These are phyloP conservation scores for Apophysomyces sp. DNA, from an alignment of 371 early-diverging fungal genomes.

Conservation along the genomic window DNA sequence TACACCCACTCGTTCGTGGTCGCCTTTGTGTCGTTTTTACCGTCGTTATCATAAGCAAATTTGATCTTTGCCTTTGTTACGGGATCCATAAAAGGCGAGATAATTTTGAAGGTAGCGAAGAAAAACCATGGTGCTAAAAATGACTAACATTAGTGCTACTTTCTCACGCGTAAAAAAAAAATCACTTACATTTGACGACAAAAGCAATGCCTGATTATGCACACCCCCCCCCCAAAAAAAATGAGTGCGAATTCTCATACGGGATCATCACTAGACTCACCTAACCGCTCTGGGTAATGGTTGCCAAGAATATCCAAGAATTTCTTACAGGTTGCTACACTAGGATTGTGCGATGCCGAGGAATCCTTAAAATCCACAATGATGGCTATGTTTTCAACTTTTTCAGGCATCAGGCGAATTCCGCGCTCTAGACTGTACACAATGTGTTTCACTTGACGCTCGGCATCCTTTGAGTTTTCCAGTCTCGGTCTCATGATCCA, in stretches of 20 bases:
- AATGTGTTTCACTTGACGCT: constrained; percentile 74
- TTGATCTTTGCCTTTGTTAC: constrained; percentile 86
- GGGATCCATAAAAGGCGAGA: constrained; percentile 89
- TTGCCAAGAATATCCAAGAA: constrained; percentile 75
- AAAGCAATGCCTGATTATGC: constrained; percentile 27
- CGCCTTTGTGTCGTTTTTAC: constrained; percentile 12
- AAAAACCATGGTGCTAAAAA: constrained; percentile 85
- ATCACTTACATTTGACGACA: constrained; percentile 44
- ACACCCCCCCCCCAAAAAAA: too few relatives aligned
- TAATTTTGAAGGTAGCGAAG: constrained; percentile 73
- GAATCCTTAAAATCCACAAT: constrained; percentile 82
- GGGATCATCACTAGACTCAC: constrained; percentile 19
- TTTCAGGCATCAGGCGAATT: constrained; percentile 76
- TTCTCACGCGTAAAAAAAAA: not conserved
- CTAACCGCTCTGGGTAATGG: constrained; percentile 89
- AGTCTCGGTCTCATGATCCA: constrained; percentile 73
- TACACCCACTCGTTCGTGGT: constrained; percentile 48
- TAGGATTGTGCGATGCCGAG: constrained; percentile 67
- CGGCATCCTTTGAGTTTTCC: constrained; percentile 80
- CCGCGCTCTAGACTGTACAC: constrained; percentile 81
- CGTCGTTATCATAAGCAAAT: constrained; percentile 56
- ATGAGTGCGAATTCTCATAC: not conserved
- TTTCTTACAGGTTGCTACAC: constrained; percentile 70
- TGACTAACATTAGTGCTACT: not conserved
- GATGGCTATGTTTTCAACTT: constrained; percentile 70